A percentile compares a stretch with the other conserved stretches of the same genome.
These are phyloP conservation scores for Pseudisothecium myosuroides DNA, from an alignment of 225 moss, liverwort and hornwort species.

Conservation along the genomic window DNA sequence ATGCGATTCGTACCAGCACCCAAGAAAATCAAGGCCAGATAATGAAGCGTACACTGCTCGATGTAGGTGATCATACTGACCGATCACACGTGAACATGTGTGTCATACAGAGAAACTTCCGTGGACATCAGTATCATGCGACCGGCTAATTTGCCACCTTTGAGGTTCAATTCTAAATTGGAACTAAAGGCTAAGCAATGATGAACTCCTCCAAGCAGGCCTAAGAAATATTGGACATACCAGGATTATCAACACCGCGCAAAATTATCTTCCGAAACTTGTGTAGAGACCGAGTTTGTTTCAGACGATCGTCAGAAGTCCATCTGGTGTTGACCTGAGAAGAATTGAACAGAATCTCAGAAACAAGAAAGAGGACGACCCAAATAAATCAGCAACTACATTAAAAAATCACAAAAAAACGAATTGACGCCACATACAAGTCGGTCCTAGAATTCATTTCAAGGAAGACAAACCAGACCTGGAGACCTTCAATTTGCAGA, in stretches of 20 bases:
- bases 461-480: slow-evolving; percentile 20
- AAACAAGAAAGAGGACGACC: neutral
- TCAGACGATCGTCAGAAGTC: slow-evolving; percentile 18
- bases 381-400: neutral
- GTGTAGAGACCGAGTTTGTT: neutral
- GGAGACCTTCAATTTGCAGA: slow-evolving; percentile 48
- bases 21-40: neutral
- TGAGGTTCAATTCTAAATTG: neutral
- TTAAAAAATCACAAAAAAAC: neutral
- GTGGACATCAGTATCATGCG: neutral
- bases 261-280: slow-evolving; percentile 34
- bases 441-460: neutral
- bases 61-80: neutral
- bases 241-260: slow-evolving; percentile 48
- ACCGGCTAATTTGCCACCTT: slow-evolving; percentile 2
- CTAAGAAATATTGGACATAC: neutral
- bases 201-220: neutral
- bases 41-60: neutral
- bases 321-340: slow-evolving; percentile 46
- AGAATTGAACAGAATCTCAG: neutral
- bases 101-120: neutral
- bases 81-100: neutral
- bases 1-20: neutral
- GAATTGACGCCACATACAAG: neutral
- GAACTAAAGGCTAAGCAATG: neutral